Percentiles rank a stretch among this genome's conserved stretches.
Conservation (phyloP, 768 basidiomycete genomes). For the Phylloporus sp. region DNA sequence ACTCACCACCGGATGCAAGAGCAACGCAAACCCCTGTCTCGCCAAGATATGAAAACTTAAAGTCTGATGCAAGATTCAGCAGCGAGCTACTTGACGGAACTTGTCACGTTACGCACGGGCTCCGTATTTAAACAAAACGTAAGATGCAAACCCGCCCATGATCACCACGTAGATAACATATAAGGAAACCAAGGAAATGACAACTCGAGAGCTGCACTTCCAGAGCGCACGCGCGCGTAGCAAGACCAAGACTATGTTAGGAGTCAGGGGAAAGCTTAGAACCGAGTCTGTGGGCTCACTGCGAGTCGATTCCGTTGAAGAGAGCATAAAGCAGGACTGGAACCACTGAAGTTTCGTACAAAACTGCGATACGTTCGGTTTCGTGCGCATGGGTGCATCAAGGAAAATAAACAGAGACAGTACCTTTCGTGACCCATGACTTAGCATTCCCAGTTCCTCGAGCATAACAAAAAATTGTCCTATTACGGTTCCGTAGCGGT, state of each 20-base stretch:
- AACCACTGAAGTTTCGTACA: conserved; percentile 5
- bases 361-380: conserved; percentile 3
- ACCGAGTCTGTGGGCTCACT: conserved; percentile 1
- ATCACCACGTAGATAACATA: conserved; percentile 12
- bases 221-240: conserved; percentile 21
- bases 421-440: conserved; percentile 10
- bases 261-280: neutral
- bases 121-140: neutral
- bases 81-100: neutral
- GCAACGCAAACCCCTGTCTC: conserved; percentile 1
- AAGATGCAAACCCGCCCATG: neutral
- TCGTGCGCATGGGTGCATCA: neutral
- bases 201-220: conserved; percentile 5
- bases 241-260: conserved; percentile 11
- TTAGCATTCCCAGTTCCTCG: conserved; percentile 13
- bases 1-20: neutral
- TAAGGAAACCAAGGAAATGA: conserved; percentile 1
- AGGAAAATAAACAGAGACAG: neutral
- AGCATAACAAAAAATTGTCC: conserved; percentile 8
- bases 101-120: neutral
- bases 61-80: neutral
- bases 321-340: neutral
- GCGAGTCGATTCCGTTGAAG: conserved; percentile 12
- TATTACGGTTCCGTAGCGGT: conserved; percentile 14
- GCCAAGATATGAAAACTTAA: neutral